A percentile compares a stretch with the other conserved stretches of the same genome.
Conservation (phyloP, 2,329 filamentous ascomycete genomes). For the Raffaelea arxii region DNA sequence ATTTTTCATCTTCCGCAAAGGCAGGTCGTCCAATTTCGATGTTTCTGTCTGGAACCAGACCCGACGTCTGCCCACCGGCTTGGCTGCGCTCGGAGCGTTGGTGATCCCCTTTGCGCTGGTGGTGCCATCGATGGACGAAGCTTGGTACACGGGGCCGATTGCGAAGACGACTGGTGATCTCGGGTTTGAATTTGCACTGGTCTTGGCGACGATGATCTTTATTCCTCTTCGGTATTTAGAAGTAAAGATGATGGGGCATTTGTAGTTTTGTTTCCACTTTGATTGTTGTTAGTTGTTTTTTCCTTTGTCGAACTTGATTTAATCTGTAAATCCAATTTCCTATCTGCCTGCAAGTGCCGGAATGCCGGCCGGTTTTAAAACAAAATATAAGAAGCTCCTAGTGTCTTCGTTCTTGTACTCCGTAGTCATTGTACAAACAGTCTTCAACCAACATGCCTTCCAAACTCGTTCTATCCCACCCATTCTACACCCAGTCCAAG, state of each 20-base stretch:
- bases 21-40: slow-evolving; percentile 13
- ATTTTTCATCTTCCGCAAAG: slow-evolving; percentile 14
- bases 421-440: too few species aligned
- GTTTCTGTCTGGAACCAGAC: slow-evolving; percentile 14
- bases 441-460: slow-evolving; percentile 2
- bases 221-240: slow-evolving; percentile 27
- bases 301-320: background rate
- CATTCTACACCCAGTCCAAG: slow-evolving; percentile 15
- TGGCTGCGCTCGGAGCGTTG: slow-evolving; percentile 14
- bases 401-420: too few species aligned
- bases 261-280: background rate
- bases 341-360: too few species aligned
- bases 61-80: slow-evolving; percentile 15
- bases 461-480: slow-evolving; percentile 6
- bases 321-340: background rate
- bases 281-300: background rate
- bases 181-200: slow-evolving; percentile 33
- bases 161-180: slow-evolving; percentile 31
- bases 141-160: slow-evolving; percentile 33
- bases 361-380: background rate
- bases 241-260: slow-evolving; percentile 4
- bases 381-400: too few species aligned
- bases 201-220: slow-evolving; percentile 29
- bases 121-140: slow-evolving; percentile 30
- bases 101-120: slow-evolving; percentile 18